phyloP scores from a whole-genome alignment of 345 rosid genomes.

The Pelargonium nanum region DNA sequence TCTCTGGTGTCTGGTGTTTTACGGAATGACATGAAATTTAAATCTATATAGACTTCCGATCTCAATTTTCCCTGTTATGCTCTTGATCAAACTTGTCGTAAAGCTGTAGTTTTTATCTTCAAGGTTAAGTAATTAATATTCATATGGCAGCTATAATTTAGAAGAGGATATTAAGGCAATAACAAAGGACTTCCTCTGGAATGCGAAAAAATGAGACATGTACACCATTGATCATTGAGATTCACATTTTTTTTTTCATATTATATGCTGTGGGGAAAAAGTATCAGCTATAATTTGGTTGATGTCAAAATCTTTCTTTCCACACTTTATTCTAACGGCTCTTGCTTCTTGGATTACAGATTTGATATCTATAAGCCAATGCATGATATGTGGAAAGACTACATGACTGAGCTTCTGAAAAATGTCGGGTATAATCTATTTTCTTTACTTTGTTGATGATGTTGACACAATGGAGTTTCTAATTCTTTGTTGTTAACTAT shows the following conservation, averaged over 20 bases:
- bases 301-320: neutral
- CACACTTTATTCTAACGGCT: neutral
- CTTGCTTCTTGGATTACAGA: constrained; percentile 12
- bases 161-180: no score
- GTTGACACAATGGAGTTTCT: neutral
- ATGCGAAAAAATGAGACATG: neutral
- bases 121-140: no score
- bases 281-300: neutral
- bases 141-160: no score
- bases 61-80: neutral
- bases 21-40: neutral
- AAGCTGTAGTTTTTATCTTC: no score
- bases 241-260: neutral
- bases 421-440: constrained; percentile 18
- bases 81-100: neutral
- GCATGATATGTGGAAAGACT: constrained; percentile 43
- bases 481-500: neutral
- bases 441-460: neutral
- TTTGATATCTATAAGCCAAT: constrained; percentile 31
- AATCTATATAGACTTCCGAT: neutral
- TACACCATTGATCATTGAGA: neutral
- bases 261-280: neutral
- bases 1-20: neutral
- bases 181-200: no score
- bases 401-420: constrained; percentile 23